A percentile compares a stretch with the other conserved stretches of the same genome.
Evolutionary conservation across 1,139 yeast genomes (phyloP).

Genomic region (Kodamaea anthophila): DNA sequence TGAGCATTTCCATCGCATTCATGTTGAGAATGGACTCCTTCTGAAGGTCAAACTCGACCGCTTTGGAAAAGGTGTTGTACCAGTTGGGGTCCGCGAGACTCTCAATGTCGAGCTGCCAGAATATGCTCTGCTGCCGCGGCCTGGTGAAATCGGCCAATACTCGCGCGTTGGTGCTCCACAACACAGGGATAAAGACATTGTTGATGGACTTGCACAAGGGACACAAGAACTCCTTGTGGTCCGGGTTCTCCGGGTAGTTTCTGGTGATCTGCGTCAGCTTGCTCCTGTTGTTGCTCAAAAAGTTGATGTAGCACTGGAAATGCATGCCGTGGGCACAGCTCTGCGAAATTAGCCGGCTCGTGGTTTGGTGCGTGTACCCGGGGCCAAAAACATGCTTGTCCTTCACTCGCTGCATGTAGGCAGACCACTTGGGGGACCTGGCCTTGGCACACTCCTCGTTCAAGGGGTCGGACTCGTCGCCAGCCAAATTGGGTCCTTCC

Average conservation of each 20-base stretch:
- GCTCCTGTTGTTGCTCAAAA: constrained; percentile 45
- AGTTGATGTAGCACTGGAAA: constrained; percentile 65
- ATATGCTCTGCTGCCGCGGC: constrained; percentile 4
- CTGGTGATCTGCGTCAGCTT: constrained; percentile 72
- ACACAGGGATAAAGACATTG: constrained; percentile 74
- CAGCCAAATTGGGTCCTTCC: constrained; percentile 47
- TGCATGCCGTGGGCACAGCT: constrained; percentile 97
- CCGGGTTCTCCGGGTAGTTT: constrained; percentile 71
- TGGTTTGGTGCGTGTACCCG: constrained; percentile 50
- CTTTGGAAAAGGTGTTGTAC: constrained; percentile 20
- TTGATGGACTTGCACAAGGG: constrained; percentile 88
- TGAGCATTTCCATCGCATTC: constrained; percentile 24
- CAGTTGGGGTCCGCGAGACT: constrained; percentile 21
- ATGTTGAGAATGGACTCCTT: constrained; percentile 21
- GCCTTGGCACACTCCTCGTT: constrained; percentile 14
- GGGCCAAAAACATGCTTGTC: constrained; percentile 56
- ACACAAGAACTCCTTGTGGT: constrained; percentile 72
- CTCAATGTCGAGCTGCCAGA: constrained; percentile 13
- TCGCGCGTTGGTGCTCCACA: constrained; percentile 41
- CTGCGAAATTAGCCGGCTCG: constrained; percentile 52
- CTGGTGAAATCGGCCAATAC: constrained; percentile 19
- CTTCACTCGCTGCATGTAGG: constrained; percentile 30
- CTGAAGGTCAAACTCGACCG: constrained; percentile 21
- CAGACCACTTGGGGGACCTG: constrained; percentile 29
- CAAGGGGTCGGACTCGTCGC: constrained; percentile 15